A percentile compares a stretch with the other conserved stretches of the same genome.
Evolutionary conservation across 306 rosid species (phyloP).

Genomic region (Casuarina glauca): DNA sequence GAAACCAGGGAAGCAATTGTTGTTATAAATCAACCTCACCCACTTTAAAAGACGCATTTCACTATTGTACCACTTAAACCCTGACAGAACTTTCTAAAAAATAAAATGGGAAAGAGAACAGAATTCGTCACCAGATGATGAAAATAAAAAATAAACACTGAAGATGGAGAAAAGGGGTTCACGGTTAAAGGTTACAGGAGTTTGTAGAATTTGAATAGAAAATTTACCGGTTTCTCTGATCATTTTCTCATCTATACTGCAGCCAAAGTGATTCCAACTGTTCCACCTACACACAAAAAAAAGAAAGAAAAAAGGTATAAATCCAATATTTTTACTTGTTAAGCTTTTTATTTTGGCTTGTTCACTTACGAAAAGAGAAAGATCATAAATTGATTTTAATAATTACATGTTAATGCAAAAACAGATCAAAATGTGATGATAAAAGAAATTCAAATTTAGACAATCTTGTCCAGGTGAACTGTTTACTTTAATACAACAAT

Average conservation of each 20-base stretch:
- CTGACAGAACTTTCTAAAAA: not conserved
- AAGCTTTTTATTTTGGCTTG: not conserved
- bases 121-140: not conserved
- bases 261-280: constrained; percentile 91
- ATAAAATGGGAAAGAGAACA: not conserved
- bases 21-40: constrained; percentile 10
- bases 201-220: not conserved
- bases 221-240: constrained; percentile 73
- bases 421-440: too few relatives aligned
- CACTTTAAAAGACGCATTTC: not conserved
- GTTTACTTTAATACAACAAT: too few relatives aligned
- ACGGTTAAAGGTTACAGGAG: not conserved
- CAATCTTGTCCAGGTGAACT: too few relatives aligned
- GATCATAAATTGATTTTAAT: too few relatives aligned
- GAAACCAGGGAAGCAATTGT: constrained; percentile 18
- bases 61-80: not conserved
- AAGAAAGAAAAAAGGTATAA: too few relatives aligned
- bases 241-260: constrained; percentile 66
- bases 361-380: too few relatives aligned
- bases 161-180: not conserved
- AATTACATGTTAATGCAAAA: too few relatives aligned
- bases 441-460: too few relatives aligned
- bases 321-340: not conserved
- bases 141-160: not conserved
- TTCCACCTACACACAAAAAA: constrained; percentile 66